phyloP scores from a whole-genome alignment of 352 stramenopile species.

The Globisporangium carolinianum region DNA sequence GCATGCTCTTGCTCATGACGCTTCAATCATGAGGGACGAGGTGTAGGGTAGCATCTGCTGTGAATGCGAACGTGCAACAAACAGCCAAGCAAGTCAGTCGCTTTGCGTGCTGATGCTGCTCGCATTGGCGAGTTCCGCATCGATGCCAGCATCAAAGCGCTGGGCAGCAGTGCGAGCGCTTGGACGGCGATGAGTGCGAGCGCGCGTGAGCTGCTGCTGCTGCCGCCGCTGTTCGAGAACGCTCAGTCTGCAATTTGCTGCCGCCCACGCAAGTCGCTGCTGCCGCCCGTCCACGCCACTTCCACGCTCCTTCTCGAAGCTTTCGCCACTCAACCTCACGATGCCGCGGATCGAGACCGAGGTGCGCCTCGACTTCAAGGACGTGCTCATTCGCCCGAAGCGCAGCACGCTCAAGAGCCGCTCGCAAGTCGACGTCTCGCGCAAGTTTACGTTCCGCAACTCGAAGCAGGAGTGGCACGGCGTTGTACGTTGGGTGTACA shows the following conservation, averaged over 20 bases:
- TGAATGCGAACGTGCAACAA: not conserved
- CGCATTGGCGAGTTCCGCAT: too few species aligned
- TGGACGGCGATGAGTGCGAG: not conserved
- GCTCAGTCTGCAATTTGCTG: conserved; percentile 30
- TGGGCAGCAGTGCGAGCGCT: not conserved
- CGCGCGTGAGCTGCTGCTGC: not conserved
- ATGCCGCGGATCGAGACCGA: conserved; percentile 90
- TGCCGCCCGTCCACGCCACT: conserved; percentile 6
- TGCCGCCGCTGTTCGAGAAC: not conserved
- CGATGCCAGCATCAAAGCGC: too few species aligned
- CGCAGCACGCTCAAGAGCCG: conserved; percentile 87
- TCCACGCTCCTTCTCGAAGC: not conserved
- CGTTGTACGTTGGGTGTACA: conserved; percentile 34
- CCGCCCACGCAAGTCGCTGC: conserved; percentile 22
- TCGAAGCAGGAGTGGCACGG: conserved; percentile 69
- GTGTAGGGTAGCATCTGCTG: not conserved
- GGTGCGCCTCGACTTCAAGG: conserved; percentile 90
- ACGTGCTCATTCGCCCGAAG: conserved; percentile 93
- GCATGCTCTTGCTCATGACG: too few species aligned
- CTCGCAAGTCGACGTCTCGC: conserved; percentile 70
- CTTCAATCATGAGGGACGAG: too few species aligned
- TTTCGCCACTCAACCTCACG: not conserved
- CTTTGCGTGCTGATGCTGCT: too few species aligned
- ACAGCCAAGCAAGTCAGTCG: too few species aligned
- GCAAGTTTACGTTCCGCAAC: conserved; percentile 70